These are phyloP conservation scores for Phytophthora parvispora DNA, from an alignment of 352 stramenopile species.

Conservation along the genomic window DNA sequence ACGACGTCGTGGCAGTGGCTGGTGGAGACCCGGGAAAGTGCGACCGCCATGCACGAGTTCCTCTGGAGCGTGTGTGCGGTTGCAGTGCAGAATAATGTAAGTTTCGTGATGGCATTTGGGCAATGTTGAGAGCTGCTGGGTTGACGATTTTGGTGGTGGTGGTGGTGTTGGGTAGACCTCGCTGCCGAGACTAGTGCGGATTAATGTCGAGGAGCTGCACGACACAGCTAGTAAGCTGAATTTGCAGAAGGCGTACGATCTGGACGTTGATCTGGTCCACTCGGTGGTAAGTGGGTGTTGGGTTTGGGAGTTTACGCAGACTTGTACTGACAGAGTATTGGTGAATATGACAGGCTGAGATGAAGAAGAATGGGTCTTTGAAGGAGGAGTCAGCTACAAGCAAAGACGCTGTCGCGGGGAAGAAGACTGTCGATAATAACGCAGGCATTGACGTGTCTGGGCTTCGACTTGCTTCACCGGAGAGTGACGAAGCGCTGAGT, in stretches of 20 bases:
- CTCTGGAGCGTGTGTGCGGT: slow-evolving; percentile 77
- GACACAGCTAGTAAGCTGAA: slow-evolving; percentile 61
- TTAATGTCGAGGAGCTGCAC: slow-evolving; percentile 71
- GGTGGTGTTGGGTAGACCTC: slow-evolving; percentile 28
- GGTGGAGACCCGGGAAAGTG: slow-evolving; percentile 58
- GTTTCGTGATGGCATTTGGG: too few species aligned
- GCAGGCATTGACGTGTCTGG: slow-evolving; percentile 28
- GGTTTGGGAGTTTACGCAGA: not conserved
- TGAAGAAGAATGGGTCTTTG: slow-evolving; percentile 42
- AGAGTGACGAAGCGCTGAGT: slow-evolving; percentile 67
- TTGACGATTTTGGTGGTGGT: not conserved
- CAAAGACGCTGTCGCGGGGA: slow-evolving; percentile 4
- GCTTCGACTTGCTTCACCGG: slow-evolving; percentile 54
- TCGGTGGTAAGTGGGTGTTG: slow-evolving; percentile 37
- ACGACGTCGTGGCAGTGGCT: slow-evolving; percentile 66
- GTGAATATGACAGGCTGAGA: slow-evolving; percentile 33
- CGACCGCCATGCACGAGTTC: slow-evolving; percentile 77
- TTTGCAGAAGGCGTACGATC: slow-evolving; percentile 68
- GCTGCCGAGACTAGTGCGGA: slow-evolving; percentile 61
- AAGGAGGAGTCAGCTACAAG: not conserved
- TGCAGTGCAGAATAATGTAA: slow-evolving; percentile 62
- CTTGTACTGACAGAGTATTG: not conserved
- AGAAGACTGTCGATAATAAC: slow-evolving; percentile 14
- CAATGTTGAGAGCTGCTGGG: not conserved
- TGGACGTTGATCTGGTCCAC: slow-evolving; percentile 71